Percentiles rank a stretch among this genome's conserved stretches.
phyloP scores from a whole-genome alignment of 805 yeast genomes.

The Pichia cephalocereana region DNA sequence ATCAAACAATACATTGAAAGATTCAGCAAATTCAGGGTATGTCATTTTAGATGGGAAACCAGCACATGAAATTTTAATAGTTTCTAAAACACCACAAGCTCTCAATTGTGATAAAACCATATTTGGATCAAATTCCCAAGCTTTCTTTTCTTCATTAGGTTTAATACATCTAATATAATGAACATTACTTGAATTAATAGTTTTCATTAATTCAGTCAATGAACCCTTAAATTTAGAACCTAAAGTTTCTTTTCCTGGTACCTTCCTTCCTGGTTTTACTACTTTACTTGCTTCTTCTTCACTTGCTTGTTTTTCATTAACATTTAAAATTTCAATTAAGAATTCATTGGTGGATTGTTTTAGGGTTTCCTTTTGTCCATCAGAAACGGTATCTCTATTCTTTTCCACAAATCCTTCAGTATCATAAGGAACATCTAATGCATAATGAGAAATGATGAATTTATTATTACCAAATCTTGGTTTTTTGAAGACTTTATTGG shows the following conservation, averaged over 20 bases:
- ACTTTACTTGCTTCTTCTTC: conserved; percentile 27
- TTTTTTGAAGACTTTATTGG: conserved; percentile 71
- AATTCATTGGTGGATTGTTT: conserved; percentile 59
- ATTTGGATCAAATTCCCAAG: conserved; percentile 92
- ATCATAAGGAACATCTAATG: conserved; percentile 87
- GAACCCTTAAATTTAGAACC: conserved; percentile 93
- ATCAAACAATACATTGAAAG: conserved; percentile 76
- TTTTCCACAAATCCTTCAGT: conserved; percentile 93
- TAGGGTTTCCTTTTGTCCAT: conserved; percentile 84
- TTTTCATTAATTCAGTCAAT: conserved; percentile 82
- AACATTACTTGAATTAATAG: conserved; percentile 89
- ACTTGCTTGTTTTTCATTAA: conserved; percentile 50
- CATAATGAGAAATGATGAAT: conserved; percentile 88
- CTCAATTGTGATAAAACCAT: conserved; percentile 93
- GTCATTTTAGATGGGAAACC: conserved; percentile 98
- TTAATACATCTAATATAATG: conserved; percentile 96
- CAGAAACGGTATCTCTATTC: conserved; percentile 95
- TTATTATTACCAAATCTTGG: conserved; percentile 92
- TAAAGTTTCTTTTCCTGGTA: conserved; percentile 74
- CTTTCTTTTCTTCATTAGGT: conserved; percentile 88
- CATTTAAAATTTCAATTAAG: conserved; percentile 53
- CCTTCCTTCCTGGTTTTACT: conserved; percentile 27
- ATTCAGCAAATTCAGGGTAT: conserved; percentile 82
- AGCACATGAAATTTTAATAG: conserved; percentile 93
- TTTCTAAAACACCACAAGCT: conserved; percentile 98